Evolutionary conservation across 371 early-diverging fungal species (phyloP), one percentile per base, ranked within the genome.

Genomic region (Zychaea mexicana): DNA sequence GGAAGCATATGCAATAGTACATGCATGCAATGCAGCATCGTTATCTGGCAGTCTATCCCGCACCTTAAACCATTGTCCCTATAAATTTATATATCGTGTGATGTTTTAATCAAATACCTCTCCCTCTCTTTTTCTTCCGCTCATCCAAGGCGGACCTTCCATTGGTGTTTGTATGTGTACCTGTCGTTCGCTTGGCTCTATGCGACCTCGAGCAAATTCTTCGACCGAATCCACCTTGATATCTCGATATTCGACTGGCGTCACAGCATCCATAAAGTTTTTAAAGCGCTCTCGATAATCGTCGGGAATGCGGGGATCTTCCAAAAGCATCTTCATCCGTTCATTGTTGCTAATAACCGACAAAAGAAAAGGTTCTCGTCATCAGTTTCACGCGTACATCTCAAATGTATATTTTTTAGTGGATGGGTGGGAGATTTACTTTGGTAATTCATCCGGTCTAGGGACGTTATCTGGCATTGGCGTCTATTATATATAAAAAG

Each of bases 41-140:
- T 65, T 42, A 55, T 86, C 85, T 1, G 83, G 82, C 28, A 93
- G 68, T 27, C 66, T 68, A 21, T 88, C 90, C 63, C 87, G 85
- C 13, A 85, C 78, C 39, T 81, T 83, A 72, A 94, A 89, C 92
- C 92, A 94, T 21, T 84, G 77, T 27, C 66, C 73, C 78, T 89
- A 78, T 46, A 56, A 19, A 30, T 32, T 17, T 8, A 30, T 10
- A 49, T 7, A 22, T 59, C 0, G 15, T 36, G 3, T 19, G 15
- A 7, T 46, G 21, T 24, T 49, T 49, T 49, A 15, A 2, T 13
- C n/a, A n/a, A n/a, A n/a, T n/a, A n/a, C 24, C 24, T 49, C 21
- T 22, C n/a, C 24, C n/a, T 17, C 22, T 49, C 49, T 49, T 24
- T 49, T 13, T 49, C 12, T 47, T 47, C 49, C 3, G 3, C 39